These are phyloP conservation scores for Salicornia ramosissima DNA, from an alignment of 148 eudicot genomes.

Conservation along the genomic window DNA sequence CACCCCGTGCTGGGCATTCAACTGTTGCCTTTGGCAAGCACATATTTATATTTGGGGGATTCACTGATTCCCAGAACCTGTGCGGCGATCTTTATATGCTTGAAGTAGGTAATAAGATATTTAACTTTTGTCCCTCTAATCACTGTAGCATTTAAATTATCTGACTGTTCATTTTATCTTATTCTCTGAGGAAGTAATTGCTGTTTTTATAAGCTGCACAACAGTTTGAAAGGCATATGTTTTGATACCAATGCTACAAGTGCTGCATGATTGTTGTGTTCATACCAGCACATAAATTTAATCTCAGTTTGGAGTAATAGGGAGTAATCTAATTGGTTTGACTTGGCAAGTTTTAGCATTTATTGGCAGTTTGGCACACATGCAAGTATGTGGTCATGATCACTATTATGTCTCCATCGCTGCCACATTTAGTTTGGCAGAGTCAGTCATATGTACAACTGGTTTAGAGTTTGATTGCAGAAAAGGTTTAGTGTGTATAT, in stretches of 20 bases:
- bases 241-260: background rate
- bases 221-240: background rate
- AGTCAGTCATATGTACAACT: background rate
- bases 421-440: background rate
- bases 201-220: background rate
- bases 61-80: constrained; percentile 74
- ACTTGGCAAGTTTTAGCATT: background rate
- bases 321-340: no score
- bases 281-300: background rate
- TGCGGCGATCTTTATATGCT: constrained; percentile 79
- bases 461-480: background rate
- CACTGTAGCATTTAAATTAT: background rate
- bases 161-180: constrained; percentile 3
- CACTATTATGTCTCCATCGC: background rate
- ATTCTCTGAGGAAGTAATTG: background rate
- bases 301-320: no score
- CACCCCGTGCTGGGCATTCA: constrained; percentile 95
- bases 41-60: constrained; percentile 92
- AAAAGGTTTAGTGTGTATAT: background rate
- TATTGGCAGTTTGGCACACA: background rate
- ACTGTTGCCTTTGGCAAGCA: constrained; percentile 66
- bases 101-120: constrained; percentile 60
- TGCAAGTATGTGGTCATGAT: no score
- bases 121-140: background rate
- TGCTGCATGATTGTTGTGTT: background rate